phyloP scores from a whole-genome alignment of 2,329 filamentous ascomycete species.

The Pseudodiploospora longispora region DNA sequence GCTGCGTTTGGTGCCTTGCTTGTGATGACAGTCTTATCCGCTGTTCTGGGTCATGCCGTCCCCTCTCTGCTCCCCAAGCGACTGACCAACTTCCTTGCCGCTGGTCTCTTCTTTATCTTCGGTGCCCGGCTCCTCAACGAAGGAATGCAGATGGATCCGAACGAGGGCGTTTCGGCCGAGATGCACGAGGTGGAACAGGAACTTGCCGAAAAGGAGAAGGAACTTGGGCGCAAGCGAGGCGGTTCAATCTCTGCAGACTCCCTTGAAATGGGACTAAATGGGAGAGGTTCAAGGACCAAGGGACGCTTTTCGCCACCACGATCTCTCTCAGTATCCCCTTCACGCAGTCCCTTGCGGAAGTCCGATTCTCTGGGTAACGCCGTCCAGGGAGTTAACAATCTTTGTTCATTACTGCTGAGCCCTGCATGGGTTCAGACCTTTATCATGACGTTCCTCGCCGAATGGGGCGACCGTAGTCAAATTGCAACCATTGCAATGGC shows the following conservation, averaged over 20 bases:
- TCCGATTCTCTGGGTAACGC: slow-evolving; percentile 27
- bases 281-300: slow-evolving; percentile 62
- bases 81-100: slow-evolving; percentile 82
- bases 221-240: slow-evolving; percentile 54
- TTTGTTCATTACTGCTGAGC: slow-evolving; percentile 79
- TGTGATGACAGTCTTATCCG: slow-evolving; percentile 91
- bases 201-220: slow-evolving; percentile 85
- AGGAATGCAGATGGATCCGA: slow-evolving; percentile 77
- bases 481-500: slow-evolving; percentile 99
- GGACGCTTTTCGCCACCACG: slow-evolving; percentile 71
- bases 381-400: slow-evolving; percentile 66
- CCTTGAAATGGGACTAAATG: slow-evolving; percentile 70
- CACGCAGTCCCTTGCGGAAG: slow-evolving; percentile 48
- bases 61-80: slow-evolving; percentile 82
- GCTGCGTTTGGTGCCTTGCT: slow-evolving; percentile 88
- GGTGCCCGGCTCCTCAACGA: slow-evolving; percentile 77
- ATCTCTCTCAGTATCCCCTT: slow-evolving; percentile 70
- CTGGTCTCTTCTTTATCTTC: slow-evolving; percentile 81
- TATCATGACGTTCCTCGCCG: slow-evolving; percentile 95
- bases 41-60: slow-evolving; percentile 84
- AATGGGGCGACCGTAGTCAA: slow-evolving; percentile 96
- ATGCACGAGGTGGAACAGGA: slow-evolving; percentile 97
- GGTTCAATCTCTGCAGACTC: slow-evolving; percentile 64
- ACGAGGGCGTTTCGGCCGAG: slow-evolving; percentile 90
- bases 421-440: slow-evolving; percentile 99